phyloP scores from a whole-genome alignment of 2,329 filamentous ascomycete genomes.

The Botrytis galanthina region DNA sequence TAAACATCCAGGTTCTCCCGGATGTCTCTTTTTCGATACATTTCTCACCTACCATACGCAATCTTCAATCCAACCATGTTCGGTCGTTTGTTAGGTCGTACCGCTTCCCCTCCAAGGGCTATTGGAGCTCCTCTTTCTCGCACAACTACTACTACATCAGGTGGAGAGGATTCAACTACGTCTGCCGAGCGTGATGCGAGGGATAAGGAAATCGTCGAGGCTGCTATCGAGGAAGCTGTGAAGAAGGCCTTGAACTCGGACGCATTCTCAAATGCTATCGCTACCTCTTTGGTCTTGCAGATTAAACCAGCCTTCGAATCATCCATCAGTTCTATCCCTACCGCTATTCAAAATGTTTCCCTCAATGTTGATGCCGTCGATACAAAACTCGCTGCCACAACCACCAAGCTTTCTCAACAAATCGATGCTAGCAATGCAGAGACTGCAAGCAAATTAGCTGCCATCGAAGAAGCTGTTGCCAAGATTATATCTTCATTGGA shows the following conservation, averaged over 20 bases:
- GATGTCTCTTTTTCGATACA: conserved; percentile 24
- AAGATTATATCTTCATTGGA: conserved; percentile 32
- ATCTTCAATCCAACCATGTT: conserved; percentile 22
- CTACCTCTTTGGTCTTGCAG: conserved; percentile 32
- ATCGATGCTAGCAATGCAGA: conserved; percentile 30
- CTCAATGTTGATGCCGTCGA: conserved; percentile 30
- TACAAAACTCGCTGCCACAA: conserved; percentile 30
- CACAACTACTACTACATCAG: not conserved
- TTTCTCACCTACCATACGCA: conserved; percentile 18
- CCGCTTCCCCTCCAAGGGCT: conserved; percentile 21
- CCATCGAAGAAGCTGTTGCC: conserved; percentile 33
- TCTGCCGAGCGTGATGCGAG: conserved; percentile 25
- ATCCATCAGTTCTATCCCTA: conserved; percentile 26
- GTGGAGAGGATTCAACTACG: conserved; percentile 9
- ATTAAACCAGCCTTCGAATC: conserved; percentile 35
- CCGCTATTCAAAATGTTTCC: conserved; percentile 20
- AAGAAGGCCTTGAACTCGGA: conserved; percentile 32
- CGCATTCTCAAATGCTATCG: conserved; percentile 34
- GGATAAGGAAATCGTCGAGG: conserved; percentile 30
- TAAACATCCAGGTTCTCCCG: conserved; percentile 19
- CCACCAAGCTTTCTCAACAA: conserved; percentile 30
- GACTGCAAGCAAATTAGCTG: conserved; percentile 30
- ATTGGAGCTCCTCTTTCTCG: conserved; percentile 9
- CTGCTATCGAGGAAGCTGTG: conserved; percentile 32
- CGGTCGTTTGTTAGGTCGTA: conserved; percentile 18